Evolutionary conservation across 1,139 yeast species (phyloP), one percentile per base, ranked within the genome.

Genomic region (Hyphopichia wangnamkhiaoensis): DNA sequence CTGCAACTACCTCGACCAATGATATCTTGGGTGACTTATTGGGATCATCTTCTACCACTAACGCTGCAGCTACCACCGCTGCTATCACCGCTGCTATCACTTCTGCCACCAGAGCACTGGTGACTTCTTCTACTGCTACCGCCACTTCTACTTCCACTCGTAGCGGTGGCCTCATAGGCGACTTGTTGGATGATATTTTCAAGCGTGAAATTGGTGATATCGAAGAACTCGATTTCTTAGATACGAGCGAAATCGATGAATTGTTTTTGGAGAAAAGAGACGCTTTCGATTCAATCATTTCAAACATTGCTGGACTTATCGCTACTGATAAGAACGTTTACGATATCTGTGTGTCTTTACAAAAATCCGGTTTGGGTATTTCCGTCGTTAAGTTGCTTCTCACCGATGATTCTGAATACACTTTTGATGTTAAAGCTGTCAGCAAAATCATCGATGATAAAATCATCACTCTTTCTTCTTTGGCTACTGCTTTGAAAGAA

Each of bases 321-420:
- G 52, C 49, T 16, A 42, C 50, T 13, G 48, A 48, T 33, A 43
- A 45, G 24, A 53, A 55, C 40, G 42, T 57, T 21, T 54, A 53
- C 36, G 46, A 50, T 25, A 48, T 58, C 24, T 52, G 56, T 42
- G 56, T 49, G 24, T 59, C 66, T 2, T 52, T 62, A 41, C 46
- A 53, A 16, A 60, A 58, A 46, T 61, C 66, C 5, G 68, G 68
- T 16, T 54, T 62, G 36, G 65, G 53, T 27, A 52, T 59, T 13
- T 58, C 62, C 5, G 47, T 60, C 24, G 42, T 58, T 24, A 50
- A 56, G 37, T 52, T 50, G 26, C 44, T 51, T 4, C 31, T 61
- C 13, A 45, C 53, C 12, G 59, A 62, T 39, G 20, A 50, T 3
- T 53, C 50, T 36, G 56, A 57, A 43, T 52, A 50, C 43, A 37